These are phyloP conservation scores for Suhomyces kunorum DNA, from an alignment of 1,139 yeast species.

Conservation along the genomic window DNA sequence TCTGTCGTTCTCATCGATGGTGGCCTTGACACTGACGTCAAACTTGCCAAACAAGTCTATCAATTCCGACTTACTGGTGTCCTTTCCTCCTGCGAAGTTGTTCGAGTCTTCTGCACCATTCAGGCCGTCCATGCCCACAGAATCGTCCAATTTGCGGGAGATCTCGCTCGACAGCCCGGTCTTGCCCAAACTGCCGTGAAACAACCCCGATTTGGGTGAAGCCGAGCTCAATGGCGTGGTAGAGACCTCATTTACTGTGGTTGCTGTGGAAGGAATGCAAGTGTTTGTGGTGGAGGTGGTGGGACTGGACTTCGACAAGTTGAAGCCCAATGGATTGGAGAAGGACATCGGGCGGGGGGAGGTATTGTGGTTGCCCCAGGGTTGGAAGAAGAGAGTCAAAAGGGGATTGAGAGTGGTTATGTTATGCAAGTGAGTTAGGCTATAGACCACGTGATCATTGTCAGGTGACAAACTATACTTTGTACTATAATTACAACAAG, in stretches of 20 bases:
- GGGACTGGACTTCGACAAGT: constrained; percentile 43
- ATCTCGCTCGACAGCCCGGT: constrained; percentile 11
- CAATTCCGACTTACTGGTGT: constrained; percentile 29
- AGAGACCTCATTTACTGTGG: neutral
- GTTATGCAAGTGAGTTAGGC: neutral
- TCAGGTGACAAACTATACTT: neutral
- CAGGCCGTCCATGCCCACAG: constrained; percentile 22
- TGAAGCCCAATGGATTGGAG: constrained; percentile 40
- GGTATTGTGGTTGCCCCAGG: neutral
- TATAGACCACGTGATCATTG: neutral
- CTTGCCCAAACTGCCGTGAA: constrained; percentile 23
- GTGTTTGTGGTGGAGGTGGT: constrained; percentile 46
- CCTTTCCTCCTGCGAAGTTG: neutral
- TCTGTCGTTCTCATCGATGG: constrained; percentile 1
- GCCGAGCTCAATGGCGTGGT: constrained; percentile 3
- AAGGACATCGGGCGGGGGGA: constrained; percentile 27
- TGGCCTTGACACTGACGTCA: constrained; percentile 27
- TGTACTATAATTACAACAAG: no score
- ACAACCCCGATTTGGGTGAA: constrained; percentile 21
- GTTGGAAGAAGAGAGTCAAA: neutral
- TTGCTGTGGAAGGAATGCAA: constrained; percentile 19
- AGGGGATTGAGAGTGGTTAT: neutral
- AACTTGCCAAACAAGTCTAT: constrained; percentile 45
- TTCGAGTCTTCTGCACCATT: neutral
- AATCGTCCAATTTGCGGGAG: constrained; percentile 6